Base-by-base conservation (phyloP, 2,329 filamentous ascomycete genomes). In the Mycosphaerella sp. region DNA sequence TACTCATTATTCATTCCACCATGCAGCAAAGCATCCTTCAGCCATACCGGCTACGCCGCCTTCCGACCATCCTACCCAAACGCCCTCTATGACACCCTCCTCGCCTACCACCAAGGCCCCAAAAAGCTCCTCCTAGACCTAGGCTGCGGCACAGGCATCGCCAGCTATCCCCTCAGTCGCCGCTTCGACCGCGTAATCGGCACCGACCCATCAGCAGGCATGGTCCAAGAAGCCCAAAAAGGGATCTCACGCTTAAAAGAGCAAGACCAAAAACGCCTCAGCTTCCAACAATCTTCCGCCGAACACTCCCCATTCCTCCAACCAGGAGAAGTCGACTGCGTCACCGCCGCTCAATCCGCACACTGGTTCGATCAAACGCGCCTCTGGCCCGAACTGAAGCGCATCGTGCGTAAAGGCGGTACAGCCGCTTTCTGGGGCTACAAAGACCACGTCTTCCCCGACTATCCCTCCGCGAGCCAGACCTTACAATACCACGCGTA, bases 371-470 rank as follows among this genome's bases (percentile, higher is more conserved):
- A 84, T 63, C 80, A 79, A 60, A 36, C 55, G 6, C 71, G 69
- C 35, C 72, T 77, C 2, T 85, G 79, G 77, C 73, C 73, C 0
- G 76, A 79, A 60, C 63, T 85, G 51, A 69, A 68, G 8, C 72
- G 79, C 10, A 74, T 81, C 6, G 67, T 84, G 36, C 72, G 76
- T 43, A 64, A 66, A 1, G 78, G 78, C 12, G 81, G 80, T 13
- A 79, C 78, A 0, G 59, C 85, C n/a, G 80, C 80, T 0, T 81
- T 82, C 62, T 84, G 78, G 79, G 81, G 80, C 1, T 85, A 85
- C 66, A 81, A 79, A 60, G 82, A 85, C 66, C 80, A 79, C 61
- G 71, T 81, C 30, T 73, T 85, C 45, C 66, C 81, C 13, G 75
- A 78, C 17, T 73, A 73, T 56, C 74, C 77, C 6, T 60, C 62